phyloP scores from a whole-genome alignment of 768 basidiomycete species.

The Mycena rosella region DNA sequence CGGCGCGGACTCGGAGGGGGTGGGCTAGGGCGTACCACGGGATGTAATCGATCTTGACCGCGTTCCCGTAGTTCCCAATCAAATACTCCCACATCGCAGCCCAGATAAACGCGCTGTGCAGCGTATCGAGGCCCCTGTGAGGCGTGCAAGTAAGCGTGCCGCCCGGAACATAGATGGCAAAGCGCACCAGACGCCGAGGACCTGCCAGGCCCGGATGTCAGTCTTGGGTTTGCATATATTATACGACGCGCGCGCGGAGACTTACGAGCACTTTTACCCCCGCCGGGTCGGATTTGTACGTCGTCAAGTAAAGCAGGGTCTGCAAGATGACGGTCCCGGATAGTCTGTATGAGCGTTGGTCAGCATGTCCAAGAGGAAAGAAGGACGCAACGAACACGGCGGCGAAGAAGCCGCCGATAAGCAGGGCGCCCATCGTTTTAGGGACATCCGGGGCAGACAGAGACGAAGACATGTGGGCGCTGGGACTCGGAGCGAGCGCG shows the following conservation, averaged over 20 bases:
- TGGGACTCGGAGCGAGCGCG: background rate
- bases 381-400: conserved; percentile 48
- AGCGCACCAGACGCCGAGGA: conserved; percentile 45
- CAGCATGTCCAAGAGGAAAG: background rate
- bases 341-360: conserved; percentile 44
- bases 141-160: conserved; percentile 29
- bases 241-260: background rate
- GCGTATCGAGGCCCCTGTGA: conserved; percentile 51
- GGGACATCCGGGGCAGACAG: conserved; percentile 43
- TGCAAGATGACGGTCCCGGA: conserved; percentile 57
- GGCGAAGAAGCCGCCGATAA: conserved; percentile 56
- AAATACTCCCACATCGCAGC: conserved; percentile 58
- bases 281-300: conserved; percentile 48
- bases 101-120: conserved; percentile 57
- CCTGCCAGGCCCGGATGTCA: conserved; percentile 31
- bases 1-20: background rate
- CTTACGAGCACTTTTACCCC: conserved; percentile 51
- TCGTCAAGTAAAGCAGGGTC: conserved; percentile 54
- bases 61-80: conserved; percentile 57
- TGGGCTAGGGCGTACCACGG: conserved; percentile 51
- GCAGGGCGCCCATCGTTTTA: conserved; percentile 55
- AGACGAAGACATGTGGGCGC: background rate
- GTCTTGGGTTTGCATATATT: no score
- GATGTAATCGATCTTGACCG: conserved; percentile 54
- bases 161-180: conserved; percentile 17